Conservation (phyloP, 2,329 filamentous ascomycete genomes). For the Leptographium radiaticola region DNA sequence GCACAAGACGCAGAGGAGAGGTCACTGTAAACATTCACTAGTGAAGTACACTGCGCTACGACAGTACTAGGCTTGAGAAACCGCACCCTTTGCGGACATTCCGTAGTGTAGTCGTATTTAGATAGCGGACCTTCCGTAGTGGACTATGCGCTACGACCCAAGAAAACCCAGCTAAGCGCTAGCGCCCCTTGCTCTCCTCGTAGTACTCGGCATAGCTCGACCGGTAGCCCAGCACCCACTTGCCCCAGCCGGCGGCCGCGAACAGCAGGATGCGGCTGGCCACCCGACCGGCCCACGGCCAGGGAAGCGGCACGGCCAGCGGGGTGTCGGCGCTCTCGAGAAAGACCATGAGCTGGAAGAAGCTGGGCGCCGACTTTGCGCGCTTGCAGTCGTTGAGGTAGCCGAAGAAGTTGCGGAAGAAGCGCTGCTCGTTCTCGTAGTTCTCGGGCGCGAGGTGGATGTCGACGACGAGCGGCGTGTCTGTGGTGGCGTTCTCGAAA, state of each 20-base stretch:
- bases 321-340: slow-evolving; percentile 1
- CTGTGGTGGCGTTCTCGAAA: slow-evolving; percentile 7
- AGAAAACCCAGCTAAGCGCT: background rate
- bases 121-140: no score
- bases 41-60: no score
- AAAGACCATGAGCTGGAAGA: slow-evolving; percentile 14
- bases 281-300: background rate
- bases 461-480: slow-evolving; percentile 5
- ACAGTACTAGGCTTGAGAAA: no score
- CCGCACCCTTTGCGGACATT: no score
- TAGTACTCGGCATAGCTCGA: slow-evolving; percentile 10
- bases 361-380: slow-evolving; percentile 7
- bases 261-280: background rate
- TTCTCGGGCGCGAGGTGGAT: slow-evolving; percentile 8
- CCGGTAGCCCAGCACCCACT: background rate
- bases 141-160: no score
- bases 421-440: slow-evolving; percentile 12
- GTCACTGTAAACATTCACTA: no score
- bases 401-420: slow-evolving; percentile 14
- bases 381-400: slow-evolving; percentile 13
- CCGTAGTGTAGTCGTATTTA: no score
- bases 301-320: background rate
- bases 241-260: background rate
- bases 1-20: no score
- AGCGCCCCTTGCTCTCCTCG: background rate